Evolutionary conservation across 305 asterid species (phyloP).

Genomic region (Nicotiana rustica): DNA sequence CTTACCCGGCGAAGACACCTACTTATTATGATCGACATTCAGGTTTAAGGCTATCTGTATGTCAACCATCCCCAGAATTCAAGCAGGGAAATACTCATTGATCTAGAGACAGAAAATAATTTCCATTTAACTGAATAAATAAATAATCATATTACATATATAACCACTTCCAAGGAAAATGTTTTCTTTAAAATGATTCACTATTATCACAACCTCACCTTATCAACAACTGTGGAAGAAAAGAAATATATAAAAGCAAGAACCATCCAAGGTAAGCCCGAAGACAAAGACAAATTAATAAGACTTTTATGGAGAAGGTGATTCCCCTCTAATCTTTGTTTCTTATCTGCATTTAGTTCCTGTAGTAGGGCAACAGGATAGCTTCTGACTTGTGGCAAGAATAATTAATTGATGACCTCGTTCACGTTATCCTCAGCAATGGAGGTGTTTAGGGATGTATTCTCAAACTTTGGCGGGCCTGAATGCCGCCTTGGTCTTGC

Average conservation of each 20-base stretch:
- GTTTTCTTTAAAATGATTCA: slow-evolving; percentile 28
- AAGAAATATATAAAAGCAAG: slow-evolving; percentile 22
- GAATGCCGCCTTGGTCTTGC: slow-evolving; percentile 78
- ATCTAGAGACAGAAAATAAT: background rate
- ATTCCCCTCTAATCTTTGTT: background rate
- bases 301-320: background rate
- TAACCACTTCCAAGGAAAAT: slow-evolving; percentile 22
- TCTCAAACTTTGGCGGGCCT: slow-evolving; percentile 67
- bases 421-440: slow-evolving; percentile 23
- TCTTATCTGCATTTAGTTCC: background rate
- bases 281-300: background rate
- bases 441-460: slow-evolving; percentile 40
- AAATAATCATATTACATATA: background rate
- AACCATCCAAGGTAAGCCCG: background rate
- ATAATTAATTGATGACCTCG: slow-evolving; percentile 21
- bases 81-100: background rate
- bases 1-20: background rate
- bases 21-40: background rate
- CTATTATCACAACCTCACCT: background rate
- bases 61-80: background rate
- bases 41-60: slow-evolving; percentile 5
- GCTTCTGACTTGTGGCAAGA: slow-evolving; percentile 27
- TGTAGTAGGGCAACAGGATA: slow-evolving; percentile 23
- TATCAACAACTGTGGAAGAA: background rate
- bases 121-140: slow-evolving; percentile 13